Evolutionary conservation across 306 rosid species (phyloP).

Genomic region (Pyrus communis): DNA sequence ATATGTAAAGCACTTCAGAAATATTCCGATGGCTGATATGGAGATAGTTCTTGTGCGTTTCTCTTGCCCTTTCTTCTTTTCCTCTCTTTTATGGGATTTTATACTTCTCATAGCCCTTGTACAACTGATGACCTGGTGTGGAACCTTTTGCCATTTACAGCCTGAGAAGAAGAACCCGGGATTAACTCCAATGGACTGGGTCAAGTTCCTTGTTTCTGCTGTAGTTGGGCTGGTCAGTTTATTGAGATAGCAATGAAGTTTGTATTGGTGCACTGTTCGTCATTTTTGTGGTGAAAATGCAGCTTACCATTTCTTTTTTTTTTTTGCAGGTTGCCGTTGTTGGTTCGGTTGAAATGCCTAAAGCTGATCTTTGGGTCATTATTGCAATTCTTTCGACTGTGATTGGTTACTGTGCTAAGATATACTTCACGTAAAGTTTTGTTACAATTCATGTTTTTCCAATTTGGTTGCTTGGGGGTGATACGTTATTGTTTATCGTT

Average conservation of each 20-base stretch:
- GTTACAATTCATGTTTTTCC: not conserved
- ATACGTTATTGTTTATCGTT: not conserved
- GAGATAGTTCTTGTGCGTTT: constrained; percentile 90
- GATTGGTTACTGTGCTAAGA: constrained; percentile 90
- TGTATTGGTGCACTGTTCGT: not conserved
- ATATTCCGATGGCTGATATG: constrained; percentile 97
- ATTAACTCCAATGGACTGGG: constrained; percentile 99
- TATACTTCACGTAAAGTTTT: constrained; percentile 79
- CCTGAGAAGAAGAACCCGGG: constrained; percentile 99
- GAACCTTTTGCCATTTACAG: constrained; percentile 42
- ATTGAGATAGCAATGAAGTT: constrained; percentile 2
- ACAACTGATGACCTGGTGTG: constrained; percentile 14
- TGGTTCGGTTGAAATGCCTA: constrained; percentile 83
- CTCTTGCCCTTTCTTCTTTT: not conserved
- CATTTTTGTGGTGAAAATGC: constrained; percentile 13
- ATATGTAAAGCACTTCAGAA: constrained; percentile 78
- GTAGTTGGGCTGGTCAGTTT: constrained; percentile 84
- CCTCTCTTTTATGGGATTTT: not conserved
- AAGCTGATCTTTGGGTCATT: constrained; percentile 81
- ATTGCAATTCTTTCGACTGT: constrained; percentile 79
- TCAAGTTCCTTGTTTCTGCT: constrained; percentile 86
- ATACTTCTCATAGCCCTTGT: not conserved
- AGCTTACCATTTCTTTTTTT: constrained; percentile 9
- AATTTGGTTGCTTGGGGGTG: not conserved
- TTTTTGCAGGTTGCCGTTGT: constrained; percentile 75